phyloP scores from a whole-genome alignment of 1,284 basidiomycete species.

The Cryptococcus floricola region DNA sequence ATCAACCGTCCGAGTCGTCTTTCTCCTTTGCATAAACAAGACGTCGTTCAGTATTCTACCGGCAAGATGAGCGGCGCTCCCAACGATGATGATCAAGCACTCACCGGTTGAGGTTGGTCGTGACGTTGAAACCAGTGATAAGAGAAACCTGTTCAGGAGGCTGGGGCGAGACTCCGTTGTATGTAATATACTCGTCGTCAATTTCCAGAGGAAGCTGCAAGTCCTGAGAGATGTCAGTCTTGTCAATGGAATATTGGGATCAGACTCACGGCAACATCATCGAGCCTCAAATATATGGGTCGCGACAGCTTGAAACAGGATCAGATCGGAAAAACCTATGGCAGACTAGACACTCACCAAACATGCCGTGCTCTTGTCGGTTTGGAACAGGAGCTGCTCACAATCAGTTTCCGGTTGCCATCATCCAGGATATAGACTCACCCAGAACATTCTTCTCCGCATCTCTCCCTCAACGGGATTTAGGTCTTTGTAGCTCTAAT shows the following conservation, averaged over 20 bases:
- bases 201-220: constrained; percentile 40
- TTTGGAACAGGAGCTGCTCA: constrained; percentile 38
- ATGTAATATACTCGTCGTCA: constrained; percentile 46
- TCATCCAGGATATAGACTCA: neutral
- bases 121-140: constrained; percentile 43
- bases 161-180: constrained; percentile 37
- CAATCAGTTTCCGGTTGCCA: neutral
- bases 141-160: constrained; percentile 33
- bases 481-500: constrained; percentile 31
- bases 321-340: neutral
- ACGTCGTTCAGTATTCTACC: constrained; percentile 39
- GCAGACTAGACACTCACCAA: constrained; percentile 10
- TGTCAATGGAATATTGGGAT: neutral
- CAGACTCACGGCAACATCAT: constrained; percentile 24
- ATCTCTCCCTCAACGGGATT: constrained; percentile 41
- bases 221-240: constrained; percentile 1
- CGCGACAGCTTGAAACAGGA: constrained; percentile 23
- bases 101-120: constrained; percentile 34
- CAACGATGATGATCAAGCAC: neutral
- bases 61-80: neutral
- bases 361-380: constrained; percentile 45
- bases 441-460: constrained; percentile 38
- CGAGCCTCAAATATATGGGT: constrained; percentile 32
- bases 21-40: constrained; percentile 32
- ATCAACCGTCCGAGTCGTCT: constrained; percentile 28